Base-by-base conservation (phyloP, 2,329 filamentous ascomycete species). In the Aschersonia sp. region DNA sequence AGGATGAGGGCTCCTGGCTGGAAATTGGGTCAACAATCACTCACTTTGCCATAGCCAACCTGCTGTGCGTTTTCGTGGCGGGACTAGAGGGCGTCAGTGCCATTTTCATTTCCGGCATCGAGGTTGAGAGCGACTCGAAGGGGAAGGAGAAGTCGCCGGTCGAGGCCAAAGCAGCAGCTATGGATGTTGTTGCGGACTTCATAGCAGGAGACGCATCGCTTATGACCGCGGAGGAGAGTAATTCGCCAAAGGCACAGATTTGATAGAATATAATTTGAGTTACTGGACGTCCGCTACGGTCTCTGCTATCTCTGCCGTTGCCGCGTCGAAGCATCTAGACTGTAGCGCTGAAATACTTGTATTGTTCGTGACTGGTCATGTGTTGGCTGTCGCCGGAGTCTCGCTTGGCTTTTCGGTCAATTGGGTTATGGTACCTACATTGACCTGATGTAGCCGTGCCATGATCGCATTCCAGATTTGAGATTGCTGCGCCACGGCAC, bases 11-110 rank as follows among this genome's bases (percentile, higher is more conserved):
- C 0, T 92, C 85, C 29, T 98, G 92, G 92, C 68, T 98, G 50
- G 92, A 98, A 61, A 98, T 98, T 60, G 92, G 92, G 33, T 94
- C 87, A 31, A 96, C 87, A 4, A 98, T 98, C 55, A 94, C 80
- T 58, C 89, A 97, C 63, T 98, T 97, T 64, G 80, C 81, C 51
- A 97, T 98, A 67, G 90, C 88, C 14, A 96, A 87, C 63, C 63
- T 87, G 56, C 61, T 97, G 43, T 92, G 88, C 55, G 81, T 94
- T 7, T 98, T 98, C 67, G 88, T 98, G 42, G 87, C 88, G 0
- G 80, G 76, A 11, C 68, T 98, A 43, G 92, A 98, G 67, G 81
- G 84, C 12, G 77, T 94, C 4, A 95, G 88, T 59, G 85, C 86
- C 57, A 64, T 85, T 44, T 86, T 96, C 54, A 85, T 94, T 46